Percentiles rank a stretch among this genome's conserved stretches.
phyloP scores from a whole-genome alignment of 371 early-diverging fungal genomes.

The Mucor indicus region DNA sequence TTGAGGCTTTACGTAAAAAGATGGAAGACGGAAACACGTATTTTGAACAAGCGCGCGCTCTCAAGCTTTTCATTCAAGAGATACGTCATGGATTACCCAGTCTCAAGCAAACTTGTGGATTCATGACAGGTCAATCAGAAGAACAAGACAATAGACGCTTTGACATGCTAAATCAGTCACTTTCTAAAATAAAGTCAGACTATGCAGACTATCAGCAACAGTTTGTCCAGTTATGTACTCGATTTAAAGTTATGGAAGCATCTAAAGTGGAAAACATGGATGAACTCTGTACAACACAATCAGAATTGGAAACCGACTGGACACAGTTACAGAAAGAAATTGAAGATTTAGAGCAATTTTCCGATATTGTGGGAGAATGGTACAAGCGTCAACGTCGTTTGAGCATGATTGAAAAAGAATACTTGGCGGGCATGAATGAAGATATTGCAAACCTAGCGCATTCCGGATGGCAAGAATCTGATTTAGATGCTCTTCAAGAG shows the following conservation, averaged over 20 bases:
- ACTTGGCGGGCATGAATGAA: constrained; percentile 25
- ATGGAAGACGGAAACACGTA: constrained; percentile 40
- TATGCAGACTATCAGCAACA: constrained; percentile 18
- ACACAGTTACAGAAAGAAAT: constrained; percentile 21
- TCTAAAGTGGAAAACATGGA: constrained; percentile 20
- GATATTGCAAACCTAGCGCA: constrained; percentile 27
- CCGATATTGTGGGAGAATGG: constrained; percentile 33
- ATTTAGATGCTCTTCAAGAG: constrained; percentile 10
- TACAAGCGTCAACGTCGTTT: constrained; percentile 35
- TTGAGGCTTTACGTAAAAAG: constrained; percentile 25
- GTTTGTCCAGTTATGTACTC: constrained; percentile 20
- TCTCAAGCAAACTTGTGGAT: constrained; percentile 40
- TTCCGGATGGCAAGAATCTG: not conserved
- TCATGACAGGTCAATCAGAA: constrained; percentile 44
- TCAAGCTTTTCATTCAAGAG: constrained; percentile 22
- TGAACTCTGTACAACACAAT: constrained; percentile 12
- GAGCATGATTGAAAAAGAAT: constrained; percentile 21
- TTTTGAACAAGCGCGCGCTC: constrained; percentile 21
- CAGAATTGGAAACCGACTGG: constrained; percentile 31
- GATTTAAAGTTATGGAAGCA: constrained; percentile 15
- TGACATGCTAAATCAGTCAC: constrained; percentile 16
- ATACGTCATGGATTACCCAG: constrained; percentile 36
- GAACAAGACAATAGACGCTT: constrained; percentile 36
- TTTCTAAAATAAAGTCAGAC: constrained; percentile 10
- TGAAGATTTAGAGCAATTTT: constrained; percentile 19